Evolutionary conservation across 2,329 filamentous ascomycete genomes (phyloP).

Genomic region (Pseudogymnoascus sp.): DNA sequence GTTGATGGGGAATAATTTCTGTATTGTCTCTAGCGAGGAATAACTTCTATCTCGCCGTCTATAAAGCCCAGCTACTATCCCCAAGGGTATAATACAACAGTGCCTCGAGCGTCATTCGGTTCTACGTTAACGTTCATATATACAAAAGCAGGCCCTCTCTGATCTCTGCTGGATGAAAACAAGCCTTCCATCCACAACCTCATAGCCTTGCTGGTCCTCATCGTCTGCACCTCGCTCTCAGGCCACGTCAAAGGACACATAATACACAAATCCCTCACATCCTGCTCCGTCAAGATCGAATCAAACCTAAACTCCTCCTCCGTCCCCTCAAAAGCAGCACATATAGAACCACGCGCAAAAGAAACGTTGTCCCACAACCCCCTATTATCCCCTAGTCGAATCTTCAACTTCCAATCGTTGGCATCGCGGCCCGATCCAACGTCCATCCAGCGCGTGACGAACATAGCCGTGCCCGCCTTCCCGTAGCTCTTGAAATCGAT

Average conservation of each 20-base stretch:
- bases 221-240: background rate
- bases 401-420: conserved; percentile 11
- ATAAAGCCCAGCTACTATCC: background rate
- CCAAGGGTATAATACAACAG: background rate
- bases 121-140: too few relatives aligned
- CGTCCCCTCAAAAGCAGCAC: conserved; percentile 13
- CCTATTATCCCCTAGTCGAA: background rate
- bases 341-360: conserved; percentile 13
- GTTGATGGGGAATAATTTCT: background rate
- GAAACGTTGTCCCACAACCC: background rate
- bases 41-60: background rate
- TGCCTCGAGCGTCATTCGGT: background rate
- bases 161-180: too few relatives aligned
- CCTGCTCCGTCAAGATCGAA: conserved; percentile 12
- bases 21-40: background rate
- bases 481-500: conserved; percentile 15
- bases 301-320: conserved; percentile 13
- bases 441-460: conserved; percentile 16
- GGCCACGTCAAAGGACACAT: conserved; percentile 10
- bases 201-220: too few relatives aligned
- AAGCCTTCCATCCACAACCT: too few relatives aligned
- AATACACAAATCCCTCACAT: conserved; percentile 11
- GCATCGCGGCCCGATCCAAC: conserved; percentile 11
- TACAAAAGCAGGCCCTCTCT: too few relatives aligned
- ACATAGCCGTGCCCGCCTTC: conserved; percentile 13